Evolutionary conservation across 768 basidiomycete species (phyloP), one percentile per base, ranked within the genome.

Genomic region (Boletus vinaceobasis): DNA sequence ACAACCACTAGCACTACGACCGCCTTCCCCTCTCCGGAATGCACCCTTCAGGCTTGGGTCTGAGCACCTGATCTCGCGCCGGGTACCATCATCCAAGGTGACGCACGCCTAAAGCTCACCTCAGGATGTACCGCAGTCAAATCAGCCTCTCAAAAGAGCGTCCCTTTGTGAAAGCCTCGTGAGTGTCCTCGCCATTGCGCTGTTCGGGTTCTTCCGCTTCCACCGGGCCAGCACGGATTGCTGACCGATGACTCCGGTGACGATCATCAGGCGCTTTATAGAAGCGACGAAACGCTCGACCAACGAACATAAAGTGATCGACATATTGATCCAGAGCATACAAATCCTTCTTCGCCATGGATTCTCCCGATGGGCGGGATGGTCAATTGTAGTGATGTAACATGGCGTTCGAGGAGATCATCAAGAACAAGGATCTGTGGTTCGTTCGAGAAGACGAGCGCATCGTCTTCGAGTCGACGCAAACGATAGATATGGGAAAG

Each of bases 381-480:
- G 5, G 0, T 35, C 32, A 47, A 47, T 8, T 37, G 23, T 9
- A 47, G 44, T 11, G 27, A 21, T 6, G n/a, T n/a, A n/a, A n/a
- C n/a, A n/a, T n/a, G n/a, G n/a, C n/a, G n/a, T n/a, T n/a, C n/a
- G 21, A 39, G 21, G 26, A 40, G 21, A 35, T 45, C 10, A 15
- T 52, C 35, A 32, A 43, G 32, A 52, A 55, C 27, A 61, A 47
- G 39, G 14, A 38, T 52, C 1, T n/a, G n/a, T 65, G 53, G 55
- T 31, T 50, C 6, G 46, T 57, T 3, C n/a, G n/a, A n/a, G n/a
- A 58, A n/a, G 55, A 64, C 10, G 56, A 58, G n/a, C 45, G 49
- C 3, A 29, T 61, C 14, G 58, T 56, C 6, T 64, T 58, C 6
- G 62, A 55, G 33, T 40, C 52, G 19, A 63, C 38, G 23, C 40